phyloP scores from a whole-genome alignment of 768 basidiomycete species.

The Neoboletus brunneissimus region DNA sequence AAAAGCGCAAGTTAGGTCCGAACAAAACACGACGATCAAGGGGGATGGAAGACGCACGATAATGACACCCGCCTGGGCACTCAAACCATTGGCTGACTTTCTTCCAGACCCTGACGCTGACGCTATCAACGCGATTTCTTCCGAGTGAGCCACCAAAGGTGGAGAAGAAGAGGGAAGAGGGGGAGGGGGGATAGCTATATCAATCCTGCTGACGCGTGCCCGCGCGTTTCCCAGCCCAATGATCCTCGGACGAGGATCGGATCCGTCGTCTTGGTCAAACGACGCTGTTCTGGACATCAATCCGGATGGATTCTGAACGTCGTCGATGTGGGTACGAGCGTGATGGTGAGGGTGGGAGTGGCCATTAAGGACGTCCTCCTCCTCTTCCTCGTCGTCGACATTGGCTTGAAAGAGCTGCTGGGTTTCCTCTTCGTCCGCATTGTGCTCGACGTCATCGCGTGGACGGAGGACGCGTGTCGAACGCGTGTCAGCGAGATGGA shows the following conservation, averaged over 20 bases:
- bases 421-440: conserved; percentile 28
- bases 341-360: not conserved
- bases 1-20: not conserved
- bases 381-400: conserved; percentile 28
- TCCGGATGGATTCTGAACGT: not conserved
- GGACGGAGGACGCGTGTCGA: conserved; percentile 11
- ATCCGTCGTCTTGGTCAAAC: conserved; percentile 7
- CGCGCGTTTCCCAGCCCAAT: conserved; percentile 39
- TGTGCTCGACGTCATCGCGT: conserved; percentile 16
- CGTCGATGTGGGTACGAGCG: not conserved
- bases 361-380: not conserved
- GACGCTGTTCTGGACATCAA: not conserved
- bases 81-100: conserved; percentile 41
- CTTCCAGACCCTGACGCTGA: conserved; percentile 7
- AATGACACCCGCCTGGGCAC: conserved; percentile 86
- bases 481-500: conserved; percentile 40
- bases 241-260: conserved; percentile 24
- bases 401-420: conserved; percentile 20
- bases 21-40: not conserved
- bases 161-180: not conserved
- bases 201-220: conserved; percentile 49
- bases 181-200: conserved; percentile 29
- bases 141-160: conserved; percentile 12
- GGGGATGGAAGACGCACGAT: conserved; percentile 48
- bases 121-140: conserved; percentile 18